A percentile compares a stretch with the other conserved stretches of the same genome.
phyloP scores from a whole-genome alignment of 495 filamentous ascomycete genomes.

The Tirmania nivea region DNA sequence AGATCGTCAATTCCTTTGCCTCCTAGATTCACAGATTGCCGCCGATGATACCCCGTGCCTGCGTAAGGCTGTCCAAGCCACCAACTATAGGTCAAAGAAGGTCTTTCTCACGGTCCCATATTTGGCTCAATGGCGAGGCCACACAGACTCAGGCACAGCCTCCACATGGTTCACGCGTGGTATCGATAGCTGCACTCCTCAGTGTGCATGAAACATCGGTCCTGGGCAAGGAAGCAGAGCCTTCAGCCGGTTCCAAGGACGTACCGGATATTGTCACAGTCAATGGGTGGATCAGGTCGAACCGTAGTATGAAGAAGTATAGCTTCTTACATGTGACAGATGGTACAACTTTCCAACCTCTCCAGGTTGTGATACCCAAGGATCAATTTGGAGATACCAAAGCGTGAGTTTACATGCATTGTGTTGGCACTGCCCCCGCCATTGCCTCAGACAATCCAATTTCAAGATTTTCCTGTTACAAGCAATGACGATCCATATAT shows the following conservation, averaged over 20 bases:
- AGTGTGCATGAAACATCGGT: background rate
- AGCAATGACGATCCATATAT: background rate
- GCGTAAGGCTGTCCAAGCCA: too few relatives aligned
- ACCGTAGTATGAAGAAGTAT: constrained; percentile 64
- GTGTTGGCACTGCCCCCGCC: too few relatives aligned
- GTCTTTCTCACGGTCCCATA: background rate
- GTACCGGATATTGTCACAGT: constrained; percentile 28
- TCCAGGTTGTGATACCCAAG: constrained; percentile 66
- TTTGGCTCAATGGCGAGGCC: background rate
- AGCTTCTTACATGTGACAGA: constrained; percentile 74
- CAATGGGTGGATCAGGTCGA: constrained; percentile 61
- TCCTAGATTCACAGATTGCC: too few relatives aligned
- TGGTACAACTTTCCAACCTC: constrained; percentile 54
- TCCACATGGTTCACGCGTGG: background rate
- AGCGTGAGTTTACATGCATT: constrained; percentile 34
- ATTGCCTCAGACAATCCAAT: too few relatives aligned
- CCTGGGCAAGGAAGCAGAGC: constrained; percentile 4
- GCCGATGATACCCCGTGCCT: too few relatives aligned
- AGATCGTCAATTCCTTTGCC: too few relatives aligned
- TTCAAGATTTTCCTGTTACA: too few relatives aligned
- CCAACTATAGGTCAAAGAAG: too few relatives aligned
- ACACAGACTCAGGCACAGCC: background rate
- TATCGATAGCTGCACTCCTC: background rate
- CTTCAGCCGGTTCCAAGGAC: constrained; percentile 5
- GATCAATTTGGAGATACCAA: constrained; percentile 35